These are phyloP conservation scores for Eucalyptus shirleyi DNA, from an alignment of 345 rosid genomes.

Conservation along the genomic window DNA sequence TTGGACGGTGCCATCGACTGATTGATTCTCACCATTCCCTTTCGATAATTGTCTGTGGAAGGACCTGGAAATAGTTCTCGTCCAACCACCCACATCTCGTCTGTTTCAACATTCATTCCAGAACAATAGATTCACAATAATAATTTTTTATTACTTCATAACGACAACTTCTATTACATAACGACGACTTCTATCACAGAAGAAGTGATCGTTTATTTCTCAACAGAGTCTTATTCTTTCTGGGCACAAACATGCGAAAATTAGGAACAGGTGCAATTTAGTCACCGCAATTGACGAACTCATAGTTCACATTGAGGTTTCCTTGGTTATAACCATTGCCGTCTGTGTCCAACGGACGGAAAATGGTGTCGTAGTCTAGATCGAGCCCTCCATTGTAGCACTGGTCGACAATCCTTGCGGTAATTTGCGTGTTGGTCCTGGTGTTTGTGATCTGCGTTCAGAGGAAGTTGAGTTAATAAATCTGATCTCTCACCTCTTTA, in stretches of 20 bases:
- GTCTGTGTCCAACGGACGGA: constrained; percentile 27
- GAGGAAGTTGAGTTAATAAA: background rate
- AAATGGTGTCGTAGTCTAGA: constrained; percentile 27
- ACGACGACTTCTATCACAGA: background rate
- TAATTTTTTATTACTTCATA: background rate
- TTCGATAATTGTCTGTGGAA: background rate
- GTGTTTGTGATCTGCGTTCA: constrained; percentile 36
- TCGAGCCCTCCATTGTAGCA: constrained; percentile 15
- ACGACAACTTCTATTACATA: background rate
- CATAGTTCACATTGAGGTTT: constrained; percentile 17
- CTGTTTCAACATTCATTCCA: background rate
- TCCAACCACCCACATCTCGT: too few species aligned
- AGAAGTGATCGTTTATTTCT: background rate
- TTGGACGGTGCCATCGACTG: background rate
- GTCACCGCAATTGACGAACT: constrained; percentile 20
- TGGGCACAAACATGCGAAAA: background rate
- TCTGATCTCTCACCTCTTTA: background rate
- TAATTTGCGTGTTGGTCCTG: constrained; percentile 20
- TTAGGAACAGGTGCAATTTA: background rate
- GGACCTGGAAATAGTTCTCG: background rate
- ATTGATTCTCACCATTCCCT: background rate
- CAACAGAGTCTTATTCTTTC: background rate
- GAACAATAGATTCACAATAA: background rate
- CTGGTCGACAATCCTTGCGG: constrained; percentile 56
- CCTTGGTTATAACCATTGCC: constrained; percentile 22